Evolutionary conservation across 345 rosid genomes (phyloP).

Genomic region (Ricinus communis): DNA sequence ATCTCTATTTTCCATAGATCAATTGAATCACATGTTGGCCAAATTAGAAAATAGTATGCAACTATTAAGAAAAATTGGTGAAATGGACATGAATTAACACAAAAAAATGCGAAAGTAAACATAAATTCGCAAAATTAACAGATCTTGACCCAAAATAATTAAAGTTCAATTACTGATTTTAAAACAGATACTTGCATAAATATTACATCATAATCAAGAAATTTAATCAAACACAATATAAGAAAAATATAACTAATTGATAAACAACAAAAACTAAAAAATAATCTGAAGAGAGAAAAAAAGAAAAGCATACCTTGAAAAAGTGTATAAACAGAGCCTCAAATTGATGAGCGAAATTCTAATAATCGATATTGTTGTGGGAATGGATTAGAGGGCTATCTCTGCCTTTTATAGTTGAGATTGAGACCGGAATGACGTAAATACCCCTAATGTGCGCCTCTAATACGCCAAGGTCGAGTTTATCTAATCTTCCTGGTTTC

Average conservation of each 20-base stretch:
- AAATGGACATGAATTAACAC: too few relatives aligned
- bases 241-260: too few relatives aligned
- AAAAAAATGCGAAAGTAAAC: too few relatives aligned
- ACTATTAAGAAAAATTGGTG: too few relatives aligned
- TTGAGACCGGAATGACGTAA: not conserved
- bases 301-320: not conserved
- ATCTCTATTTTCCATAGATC: too few relatives aligned
- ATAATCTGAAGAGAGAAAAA: not conserved
- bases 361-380: too few relatives aligned
- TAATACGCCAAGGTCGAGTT: not conserved
- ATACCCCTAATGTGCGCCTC: not conserved
- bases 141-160: too few relatives aligned
- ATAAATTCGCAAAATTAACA: too few relatives aligned
- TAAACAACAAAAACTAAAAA: not conserved
- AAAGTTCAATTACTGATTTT: not conserved
- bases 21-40: too few relatives aligned
- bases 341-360: not conserved
- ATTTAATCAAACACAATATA: fast-evolving
- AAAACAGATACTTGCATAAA: too few relatives aligned
- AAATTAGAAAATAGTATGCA: too few relatives aligned
- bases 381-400: not conserved
- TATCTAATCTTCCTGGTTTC: not conserved
- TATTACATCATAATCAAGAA: not conserved
- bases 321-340: not conserved
- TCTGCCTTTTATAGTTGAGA: not conserved